Conservation (phyloP, 208 protist species). For the Lotmaria passim region DNA sequence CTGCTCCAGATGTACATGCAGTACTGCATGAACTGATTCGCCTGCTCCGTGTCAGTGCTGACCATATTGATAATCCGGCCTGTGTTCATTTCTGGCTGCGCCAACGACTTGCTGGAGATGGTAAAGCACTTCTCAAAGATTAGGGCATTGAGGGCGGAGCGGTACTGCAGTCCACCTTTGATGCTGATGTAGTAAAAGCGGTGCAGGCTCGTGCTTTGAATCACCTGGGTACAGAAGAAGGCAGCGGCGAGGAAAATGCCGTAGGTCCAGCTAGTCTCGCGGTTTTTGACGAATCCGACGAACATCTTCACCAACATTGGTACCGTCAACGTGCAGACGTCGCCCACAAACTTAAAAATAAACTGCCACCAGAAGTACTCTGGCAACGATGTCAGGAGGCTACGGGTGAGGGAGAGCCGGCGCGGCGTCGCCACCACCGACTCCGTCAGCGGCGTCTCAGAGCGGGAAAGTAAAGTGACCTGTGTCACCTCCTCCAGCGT, state of each 20-base stretch:
- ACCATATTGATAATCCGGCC: conserved; percentile 92
- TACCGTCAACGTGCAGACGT: conserved; percentile 48
- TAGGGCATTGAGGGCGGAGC: conserved; percentile 58
- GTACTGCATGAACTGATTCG: conserved; percentile 48
- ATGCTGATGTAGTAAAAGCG: conserved; percentile 59
- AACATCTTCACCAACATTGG: conserved; percentile 68
- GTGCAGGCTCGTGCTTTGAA: conserved; percentile 55
- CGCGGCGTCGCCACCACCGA: conserved; percentile 26
- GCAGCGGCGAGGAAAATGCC: conserved; percentile 46
- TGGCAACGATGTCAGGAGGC: conserved; percentile 38
- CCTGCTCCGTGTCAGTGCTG: conserved; percentile 70
- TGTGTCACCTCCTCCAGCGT: conserved; percentile 58
- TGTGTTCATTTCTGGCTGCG: conserved; percentile 75
- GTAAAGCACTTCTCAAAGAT: conserved; percentile 87
- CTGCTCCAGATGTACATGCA: conserved; percentile 57
- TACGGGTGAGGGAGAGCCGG: conserved; percentile 19
- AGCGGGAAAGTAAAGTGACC: conserved; percentile 25
- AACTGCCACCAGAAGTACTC: conserved; percentile 45
- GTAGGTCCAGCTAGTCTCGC: conserved; percentile 24
- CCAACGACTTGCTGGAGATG: conserved; percentile 44
- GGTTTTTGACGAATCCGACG: conserved; percentile 29
- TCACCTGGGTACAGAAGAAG: conserved; percentile 48
- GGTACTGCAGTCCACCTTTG: conserved; percentile 50
- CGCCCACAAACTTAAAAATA: conserved; percentile 51
- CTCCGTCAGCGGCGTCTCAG: conserved; percentile 3